Evolutionary conservation across 108 stramenopile species (phyloP), one percentile per base, ranked within the genome.

Genomic region (Nannochloropsis oceanica): DNA sequence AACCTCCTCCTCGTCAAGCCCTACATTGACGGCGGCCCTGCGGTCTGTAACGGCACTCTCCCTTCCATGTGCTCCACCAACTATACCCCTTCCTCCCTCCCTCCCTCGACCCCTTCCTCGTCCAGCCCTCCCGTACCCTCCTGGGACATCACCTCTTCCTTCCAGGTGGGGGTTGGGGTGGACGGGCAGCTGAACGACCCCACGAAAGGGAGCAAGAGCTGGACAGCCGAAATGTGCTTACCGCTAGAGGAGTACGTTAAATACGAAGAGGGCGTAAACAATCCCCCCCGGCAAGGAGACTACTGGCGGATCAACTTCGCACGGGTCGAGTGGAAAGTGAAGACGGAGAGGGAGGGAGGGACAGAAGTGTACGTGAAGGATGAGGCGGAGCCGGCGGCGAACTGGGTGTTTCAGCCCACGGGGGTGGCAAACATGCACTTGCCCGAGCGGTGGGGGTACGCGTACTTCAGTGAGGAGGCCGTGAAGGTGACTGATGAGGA

Each of bases 1-100:
- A 94, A 93, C 89, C 88, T 96, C 44, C 87, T 94, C 85, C 86
- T 96, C 44, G 92, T 94, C 85, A 93, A 93, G 83, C 94, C 95
- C 5, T 96, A 96, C 86, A 87, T 79, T 43, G 94, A 96, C 90
- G 92, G 91, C 73, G 95, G 95, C 12, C 79, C 84, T 0, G 95
- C 94, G 85, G 87, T 94, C 85, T 94, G 92, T 44, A 93, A 92
- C n/a, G 59, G 59, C 59, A 73, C 59, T 7, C 59, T 73, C 0
- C 2, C 59, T 10, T n/a, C 59, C 59, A 73, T 73, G 59, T 73
- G 59, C 2, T 18, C 59, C 59, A n/a, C 59, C 5, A 73, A 73
- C 59, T 73, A 73, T 10, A 34, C 34, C 5, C 34, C 34, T 34
- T 73, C 59, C 59, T 73, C 59, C 22, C 8, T n/a, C 59, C n/a